Evolutionary conservation across 2,329 filamentous ascomycete genomes (phyloP).

Genomic region (Pyrenophora graminea): DNA sequence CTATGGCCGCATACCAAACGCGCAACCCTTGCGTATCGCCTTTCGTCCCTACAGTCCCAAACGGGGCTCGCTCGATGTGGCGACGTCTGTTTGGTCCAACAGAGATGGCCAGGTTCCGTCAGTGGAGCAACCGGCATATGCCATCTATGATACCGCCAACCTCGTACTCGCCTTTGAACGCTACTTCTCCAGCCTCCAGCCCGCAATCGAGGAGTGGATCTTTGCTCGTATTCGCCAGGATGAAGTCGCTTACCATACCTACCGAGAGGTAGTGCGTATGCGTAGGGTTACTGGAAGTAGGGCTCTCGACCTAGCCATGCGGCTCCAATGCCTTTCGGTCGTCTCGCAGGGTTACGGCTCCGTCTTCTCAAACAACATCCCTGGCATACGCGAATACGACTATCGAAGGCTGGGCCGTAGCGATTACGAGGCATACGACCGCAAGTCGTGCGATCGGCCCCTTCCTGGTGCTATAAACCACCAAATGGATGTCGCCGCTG

Average conservation of each 20-base stretch:
- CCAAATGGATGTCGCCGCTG: constrained; percentile 44
- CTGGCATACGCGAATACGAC: constrained; percentile 40
- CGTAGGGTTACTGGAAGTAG: constrained; percentile 25
- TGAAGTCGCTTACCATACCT: constrained; percentile 36
- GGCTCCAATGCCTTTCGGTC: constrained; percentile 41
- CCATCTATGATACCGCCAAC: constrained; percentile 39
- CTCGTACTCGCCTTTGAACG: constrained; percentile 33
- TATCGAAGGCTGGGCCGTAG: constrained; percentile 36
- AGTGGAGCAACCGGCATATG: constrained; percentile 41
- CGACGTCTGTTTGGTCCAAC: constrained; percentile 37
- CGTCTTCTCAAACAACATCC: constrained; percentile 37
- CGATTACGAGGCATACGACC: constrained; percentile 43
- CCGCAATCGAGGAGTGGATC: constrained; percentile 39
- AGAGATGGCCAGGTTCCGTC: constrained; percentile 32
- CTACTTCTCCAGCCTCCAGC: constrained; percentile 35
- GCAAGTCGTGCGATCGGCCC: constrained; percentile 38
- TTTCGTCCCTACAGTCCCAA: constrained; percentile 37
- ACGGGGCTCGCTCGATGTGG: constrained; percentile 34
- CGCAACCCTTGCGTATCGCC: constrained; percentile 30
- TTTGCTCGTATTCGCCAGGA: constrained; percentile 36
- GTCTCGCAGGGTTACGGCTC: constrained; percentile 46
- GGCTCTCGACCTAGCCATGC: constrained; percentile 38
- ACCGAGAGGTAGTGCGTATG: constrained; percentile 39
- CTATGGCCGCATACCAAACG: constrained; percentile 35
- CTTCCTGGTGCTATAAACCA: constrained; percentile 43